phyloP scores from a whole-genome alignment of 2,329 filamentous ascomycete genomes.

The Microcyclospora pomicola region DNA sequence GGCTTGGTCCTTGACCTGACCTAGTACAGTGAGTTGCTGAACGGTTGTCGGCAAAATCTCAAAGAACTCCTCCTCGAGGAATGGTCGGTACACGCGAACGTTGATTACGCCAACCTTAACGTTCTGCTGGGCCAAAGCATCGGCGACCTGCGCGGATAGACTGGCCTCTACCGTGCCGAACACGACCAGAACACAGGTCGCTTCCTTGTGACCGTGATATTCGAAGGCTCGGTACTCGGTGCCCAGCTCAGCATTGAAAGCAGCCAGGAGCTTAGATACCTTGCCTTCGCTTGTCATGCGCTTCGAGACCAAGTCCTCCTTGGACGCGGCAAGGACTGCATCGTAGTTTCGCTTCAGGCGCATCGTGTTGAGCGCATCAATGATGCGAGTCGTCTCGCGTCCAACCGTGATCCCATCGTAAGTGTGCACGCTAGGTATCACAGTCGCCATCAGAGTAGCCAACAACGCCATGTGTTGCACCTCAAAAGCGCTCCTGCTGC shows the following conservation, averaged over 20 bases:
- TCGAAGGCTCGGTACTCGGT: constrained; percentile 90
- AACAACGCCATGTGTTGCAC: constrained; percentile 92
- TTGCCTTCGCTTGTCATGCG: constrained; percentile 58
- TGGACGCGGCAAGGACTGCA: constrained; percentile 50
- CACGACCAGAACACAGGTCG: constrained; percentile 74
- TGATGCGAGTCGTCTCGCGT: constrained; percentile 66
- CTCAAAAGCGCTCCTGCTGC: constrained; percentile 78
- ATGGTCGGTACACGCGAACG: constrained; percentile 87
- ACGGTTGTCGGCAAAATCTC: constrained; percentile 62
- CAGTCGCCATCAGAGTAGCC: constrained; percentile 62
- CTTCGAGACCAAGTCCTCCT: constrained; percentile 34
- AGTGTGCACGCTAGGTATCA: constrained; percentile 73
- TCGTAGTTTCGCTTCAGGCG: constrained; percentile 57
- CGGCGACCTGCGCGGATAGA: constrained; percentile 66
- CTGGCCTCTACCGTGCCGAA: constrained; percentile 89
- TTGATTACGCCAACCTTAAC: constrained; percentile 75
- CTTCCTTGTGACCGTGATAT: constrained; percentile 69
- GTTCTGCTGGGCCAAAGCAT: constrained; percentile 56
- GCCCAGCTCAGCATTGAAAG: constrained; percentile 81
- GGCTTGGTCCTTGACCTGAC: constrained; percentile 65
- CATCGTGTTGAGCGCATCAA: constrained; percentile 63
- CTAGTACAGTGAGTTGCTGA: constrained; percentile 68
- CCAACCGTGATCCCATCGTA: constrained; percentile 78
- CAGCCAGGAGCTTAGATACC: constrained; percentile 53
- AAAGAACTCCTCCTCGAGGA: constrained; percentile 88